These are phyloP conservation scores for Carex pumila DNA, from an alignment of 176 grass and related monocot species.

Conservation along the genomic window DNA sequence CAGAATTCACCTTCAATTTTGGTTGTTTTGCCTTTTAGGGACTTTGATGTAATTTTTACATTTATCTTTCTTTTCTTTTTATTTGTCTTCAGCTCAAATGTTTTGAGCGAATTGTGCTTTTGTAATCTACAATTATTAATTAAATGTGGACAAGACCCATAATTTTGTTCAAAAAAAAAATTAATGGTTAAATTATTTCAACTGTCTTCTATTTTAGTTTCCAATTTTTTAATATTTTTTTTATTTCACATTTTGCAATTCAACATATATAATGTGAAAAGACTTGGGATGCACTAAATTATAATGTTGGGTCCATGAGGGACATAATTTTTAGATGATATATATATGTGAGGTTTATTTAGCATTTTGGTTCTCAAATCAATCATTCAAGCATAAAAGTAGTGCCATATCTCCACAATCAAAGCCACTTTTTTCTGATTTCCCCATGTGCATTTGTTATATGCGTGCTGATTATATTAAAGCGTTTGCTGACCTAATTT, in stretches of 20 bases:
- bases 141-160: no score
- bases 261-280: background rate
- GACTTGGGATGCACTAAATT: background rate
- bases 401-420: slow-evolving; percentile 14
- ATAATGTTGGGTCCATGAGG: background rate
- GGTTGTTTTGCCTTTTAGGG: no score
- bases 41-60: no score
- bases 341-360: background rate
- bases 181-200: background rate
- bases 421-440: slow-evolving; percentile 22
- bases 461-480: background rate
- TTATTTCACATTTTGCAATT: background rate
- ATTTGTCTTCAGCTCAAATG: no score
- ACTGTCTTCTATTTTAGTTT: background rate
- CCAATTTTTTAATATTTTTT: background rate
- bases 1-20: no score
- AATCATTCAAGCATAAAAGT: slow-evolving; percentile 14
- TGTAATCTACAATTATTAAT: no score
- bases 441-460: slow-evolving; percentile 19
- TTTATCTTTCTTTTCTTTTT: no score
- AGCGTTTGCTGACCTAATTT: slow-evolving; percentile 14
- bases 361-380: background rate
- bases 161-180: no score
- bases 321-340: background rate
- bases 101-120: no score